Conservation (phyloP, 306 rosid species). For the Lotus japonicus region DNA sequence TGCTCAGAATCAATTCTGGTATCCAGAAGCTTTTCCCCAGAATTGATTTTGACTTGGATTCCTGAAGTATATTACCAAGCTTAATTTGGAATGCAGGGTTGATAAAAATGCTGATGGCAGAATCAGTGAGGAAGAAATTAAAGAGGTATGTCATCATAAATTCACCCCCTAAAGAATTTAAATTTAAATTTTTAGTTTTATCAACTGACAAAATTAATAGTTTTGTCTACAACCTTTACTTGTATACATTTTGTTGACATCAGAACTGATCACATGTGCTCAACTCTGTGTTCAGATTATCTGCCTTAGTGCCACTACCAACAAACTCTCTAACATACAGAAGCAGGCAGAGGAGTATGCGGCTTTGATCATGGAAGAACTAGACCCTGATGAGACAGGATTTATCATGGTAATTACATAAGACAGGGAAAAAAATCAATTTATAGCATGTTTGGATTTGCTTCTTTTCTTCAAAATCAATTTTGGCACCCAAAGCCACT, state of each 20-base stretch:
- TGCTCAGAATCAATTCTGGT: no score
- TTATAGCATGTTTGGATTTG: no score
- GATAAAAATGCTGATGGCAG: slow-evolving; percentile 71
- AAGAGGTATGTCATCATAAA: slow-evolving; percentile 37
- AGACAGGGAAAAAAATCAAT: background rate
- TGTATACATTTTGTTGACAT: background rate
- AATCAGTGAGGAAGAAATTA: slow-evolving; percentile 56
- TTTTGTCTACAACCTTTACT: background rate
- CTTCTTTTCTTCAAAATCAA: no score
- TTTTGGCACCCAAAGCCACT: no score
- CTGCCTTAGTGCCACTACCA: slow-evolving; percentile 58
- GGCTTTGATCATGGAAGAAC: slow-evolving; percentile 70
- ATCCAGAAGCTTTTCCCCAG: no score
- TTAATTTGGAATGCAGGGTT: slow-evolving; percentile 47
- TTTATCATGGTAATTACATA: slow-evolving; percentile 49
- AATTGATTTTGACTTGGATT: background rate
- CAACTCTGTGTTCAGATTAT: slow-evolving; percentile 42
- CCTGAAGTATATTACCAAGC: background rate
- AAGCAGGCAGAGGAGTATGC: slow-evolving; percentile 66
- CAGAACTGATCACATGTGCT: background rate
- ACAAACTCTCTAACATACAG: slow-evolving; percentile 57
- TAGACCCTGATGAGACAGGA: slow-evolving; percentile 55
- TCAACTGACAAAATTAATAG: background rate
- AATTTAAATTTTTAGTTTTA: background rate
- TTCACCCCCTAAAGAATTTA: background rate